A percentile compares a stretch with the other conserved stretches of the same genome.
These are phyloP conservation scores for Yamadazyma mexicana DNA, from an alignment of 1,139 yeast species.

Conservation along the genomic window DNA sequence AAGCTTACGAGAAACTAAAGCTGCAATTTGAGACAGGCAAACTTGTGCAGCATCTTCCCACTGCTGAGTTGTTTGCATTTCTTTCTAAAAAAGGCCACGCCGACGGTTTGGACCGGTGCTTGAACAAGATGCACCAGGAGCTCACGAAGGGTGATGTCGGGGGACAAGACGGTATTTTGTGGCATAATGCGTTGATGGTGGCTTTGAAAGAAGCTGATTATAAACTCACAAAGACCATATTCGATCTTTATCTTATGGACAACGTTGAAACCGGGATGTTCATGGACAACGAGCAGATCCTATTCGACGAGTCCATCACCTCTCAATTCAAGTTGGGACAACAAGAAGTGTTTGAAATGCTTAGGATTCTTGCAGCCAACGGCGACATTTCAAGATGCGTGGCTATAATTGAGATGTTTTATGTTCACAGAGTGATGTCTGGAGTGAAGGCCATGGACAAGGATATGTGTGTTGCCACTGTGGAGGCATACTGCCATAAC, in stretches of 20 bases:
- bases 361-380: constrained; percentile 32
- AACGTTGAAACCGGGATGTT: constrained; percentile 1
- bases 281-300: constrained; percentile 3
- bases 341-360: constrained; percentile 15
- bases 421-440: constrained; percentile 27
- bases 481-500: constrained; percentile 35
- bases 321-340: constrained; percentile 2
- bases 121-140: constrained; percentile 9
- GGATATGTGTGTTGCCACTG: constrained; percentile 33
- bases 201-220: constrained; percentile 28
- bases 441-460: constrained; percentile 37
- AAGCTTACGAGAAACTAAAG: constrained; percentile 7
- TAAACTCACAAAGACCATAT: constrained; percentile 27
- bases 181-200: constrained; percentile 24
- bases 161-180: constrained; percentile 12
- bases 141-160: not conserved
- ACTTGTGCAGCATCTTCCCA: constrained; percentile 14
- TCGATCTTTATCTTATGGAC: constrained; percentile 31
- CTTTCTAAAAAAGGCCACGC: constrained; percentile 21
- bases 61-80: constrained; percentile 14
- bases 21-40: not conserved
- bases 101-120: constrained; percentile 17
- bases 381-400: constrained; percentile 42
- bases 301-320: not conserved
- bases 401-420: constrained; percentile 38